Conservation (phyloP, 345 rosid species). For the Arabis alpina region DNA sequence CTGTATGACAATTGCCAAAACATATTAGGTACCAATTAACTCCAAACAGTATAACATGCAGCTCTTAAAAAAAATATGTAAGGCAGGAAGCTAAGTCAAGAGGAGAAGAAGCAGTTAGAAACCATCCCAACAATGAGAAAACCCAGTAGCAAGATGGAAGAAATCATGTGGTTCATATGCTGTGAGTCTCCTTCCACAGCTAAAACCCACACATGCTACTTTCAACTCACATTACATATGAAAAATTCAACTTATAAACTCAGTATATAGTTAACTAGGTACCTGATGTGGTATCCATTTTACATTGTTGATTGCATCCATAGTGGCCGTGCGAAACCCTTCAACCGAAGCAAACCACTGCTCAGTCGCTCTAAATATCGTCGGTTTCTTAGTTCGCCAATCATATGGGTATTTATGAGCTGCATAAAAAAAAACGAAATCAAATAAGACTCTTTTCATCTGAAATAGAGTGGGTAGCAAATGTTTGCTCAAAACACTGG, state of each 20-base stretch:
- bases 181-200: background rate
- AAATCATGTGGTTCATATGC: conserved; percentile 10
- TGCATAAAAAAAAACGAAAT: conserved; percentile 45
- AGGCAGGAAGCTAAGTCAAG: background rate
- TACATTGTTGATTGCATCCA: conserved; percentile 81
- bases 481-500: conserved; percentile 16
- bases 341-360: conserved; percentile 99
- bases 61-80: background rate
- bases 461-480: conserved; percentile 1
- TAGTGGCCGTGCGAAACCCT: conserved; percentile 76
- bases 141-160: background rate
- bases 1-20: conserved; percentile 46
- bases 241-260: conserved; percentile 11
- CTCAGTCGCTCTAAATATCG: conserved; percentile 97
- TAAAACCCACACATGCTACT: conserved; percentile 13
- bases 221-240: background rate
- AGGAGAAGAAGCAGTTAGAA: background rate
- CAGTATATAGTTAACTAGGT: conserved; percentile 32
- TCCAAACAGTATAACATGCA: conserved; percentile 13
- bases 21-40: conserved; percentile 30
- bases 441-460: conserved; percentile 17
- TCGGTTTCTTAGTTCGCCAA: conserved; percentile 96
- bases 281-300: conserved; percentile 98
- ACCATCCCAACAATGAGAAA: conserved; percentile 22
- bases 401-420: conserved; percentile 97